Evolutionary conservation across 2,329 filamentous ascomycete species (phyloP).

Genomic region (Arthroderma sp.): DNA sequence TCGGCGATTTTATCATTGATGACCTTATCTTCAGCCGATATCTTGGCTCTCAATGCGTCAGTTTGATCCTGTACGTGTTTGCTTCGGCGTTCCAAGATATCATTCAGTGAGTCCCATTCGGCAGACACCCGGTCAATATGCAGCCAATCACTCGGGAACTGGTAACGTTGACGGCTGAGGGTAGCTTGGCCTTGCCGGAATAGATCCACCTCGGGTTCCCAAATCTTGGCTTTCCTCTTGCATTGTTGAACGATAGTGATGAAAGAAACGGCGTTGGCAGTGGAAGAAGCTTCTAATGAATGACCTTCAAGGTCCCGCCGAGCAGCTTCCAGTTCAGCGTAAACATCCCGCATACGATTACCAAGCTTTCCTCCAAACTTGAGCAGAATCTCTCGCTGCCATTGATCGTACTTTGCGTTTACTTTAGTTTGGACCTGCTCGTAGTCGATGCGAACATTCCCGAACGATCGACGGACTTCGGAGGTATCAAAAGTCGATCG

Average conservation of each 20-base stretch:
- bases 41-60: slow-evolving; percentile 88
- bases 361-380: slow-evolving; percentile 87
- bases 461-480: slow-evolving; percentile 83
- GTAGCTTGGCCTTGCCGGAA: slow-evolving; percentile 95
- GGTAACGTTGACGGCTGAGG: slow-evolving; percentile 78
- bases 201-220: slow-evolving; percentile 90
- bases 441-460: slow-evolving; percentile 90
- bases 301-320: slow-evolving; percentile 82
- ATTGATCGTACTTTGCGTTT: slow-evolving; percentile 98
- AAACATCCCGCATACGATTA: slow-evolving; percentile 80
- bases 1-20: slow-evolving; percentile 79
- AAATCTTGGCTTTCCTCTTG: slow-evolving; percentile 82
- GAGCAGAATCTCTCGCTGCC: slow-evolving; percentile 92
- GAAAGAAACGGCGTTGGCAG: slow-evolving; percentile 92
- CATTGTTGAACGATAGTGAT: slow-evolving; percentile 96
- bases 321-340: slow-evolving; percentile 81
- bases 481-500: slow-evolving; percentile 95
- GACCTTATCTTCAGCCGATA: slow-evolving; percentile 81
- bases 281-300: slow-evolving; percentile 85
- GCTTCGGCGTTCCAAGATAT: slow-evolving; percentile 79
- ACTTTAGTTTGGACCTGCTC: slow-evolving; percentile 98
- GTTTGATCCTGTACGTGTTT: slow-evolving; percentile 96
- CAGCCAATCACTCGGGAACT: slow-evolving; percentile 87
- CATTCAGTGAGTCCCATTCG: slow-evolving; percentile 87
- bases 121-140: slow-evolving; percentile 92